Base-by-base conservation (phyloP, 768 basidiomycete genomes). In the Agaricus blazei region DNA sequence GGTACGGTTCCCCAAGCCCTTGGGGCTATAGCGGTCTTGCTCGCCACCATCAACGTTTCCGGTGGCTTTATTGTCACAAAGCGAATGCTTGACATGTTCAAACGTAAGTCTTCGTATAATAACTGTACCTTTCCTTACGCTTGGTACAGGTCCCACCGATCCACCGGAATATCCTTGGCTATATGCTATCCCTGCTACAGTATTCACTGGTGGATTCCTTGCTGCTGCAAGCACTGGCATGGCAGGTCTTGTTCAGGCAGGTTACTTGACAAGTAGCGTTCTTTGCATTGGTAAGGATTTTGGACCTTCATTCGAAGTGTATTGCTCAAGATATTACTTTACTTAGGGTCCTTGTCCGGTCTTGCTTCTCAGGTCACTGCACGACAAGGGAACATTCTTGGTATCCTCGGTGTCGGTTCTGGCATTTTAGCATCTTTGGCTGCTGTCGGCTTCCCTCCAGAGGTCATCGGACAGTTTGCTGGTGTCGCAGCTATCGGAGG, bases 71-170 rank as follows among this genome's bases (percentile, higher is more conserved):
- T 91, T 38, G 87, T 93, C 62, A 93, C 90, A 24, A 92, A 92
- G 68, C 85, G 91, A 42, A 94, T 94, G 92, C 73, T 94, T 58
- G 90, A 93, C 64, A 91, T 94, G 87, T 94, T 94, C 70, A 90
- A 88, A 71, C 84, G 92, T 88, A 67, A 59, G 78, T 51, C 8
- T 3, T 19, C 11, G n/a, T n/a, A 44, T 26, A 46, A n/a, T 28
- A 34, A 42, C 41, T 29, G 27, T 36, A 9, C 5, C 27, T 47
- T 37, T 44, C 23, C 40, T 51, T 46, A 43, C 34, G 29, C 42
- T 12, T 23, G 54, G 8, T 55, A 28, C 60, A 89, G 87, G 88
- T 34, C 84, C 85, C 12, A 85, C 82, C 49, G 92, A 94, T 69
- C 92, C 92, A 8, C 90, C 92, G 4, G 92, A 94, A 65, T 93